phyloP scores from a whole-genome alignment of 1,139 yeast species.

The Candida tropicalis region DNA sequence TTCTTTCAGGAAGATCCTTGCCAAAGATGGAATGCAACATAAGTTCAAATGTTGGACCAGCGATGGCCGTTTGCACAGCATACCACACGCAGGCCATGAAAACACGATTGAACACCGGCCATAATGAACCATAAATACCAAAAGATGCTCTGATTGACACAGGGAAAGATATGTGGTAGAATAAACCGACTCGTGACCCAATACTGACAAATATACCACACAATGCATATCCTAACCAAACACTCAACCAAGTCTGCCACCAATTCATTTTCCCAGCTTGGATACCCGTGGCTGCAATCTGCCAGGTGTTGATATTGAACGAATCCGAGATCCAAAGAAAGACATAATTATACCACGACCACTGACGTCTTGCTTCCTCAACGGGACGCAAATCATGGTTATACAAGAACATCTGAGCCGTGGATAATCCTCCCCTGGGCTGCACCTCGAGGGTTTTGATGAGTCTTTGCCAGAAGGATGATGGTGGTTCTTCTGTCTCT shows the following conservation, averaged over 20 bases:
- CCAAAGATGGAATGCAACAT: constrained; percentile 73
- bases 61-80: constrained; percentile 80
- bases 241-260: constrained; percentile 90
- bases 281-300: constrained; percentile 81
- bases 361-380: constrained; percentile 63
- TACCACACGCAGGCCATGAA: constrained; percentile 87
- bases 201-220: constrained; percentile 64
- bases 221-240: constrained; percentile 70
- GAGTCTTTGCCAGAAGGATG: constrained; percentile 13
- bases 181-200: constrained; percentile 71
- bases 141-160: constrained; percentile 72
- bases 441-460: constrained; percentile 16
- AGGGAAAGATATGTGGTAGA: constrained; percentile 78
- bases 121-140: constrained; percentile 76
- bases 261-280: constrained; percentile 72
- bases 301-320: constrained; percentile 88
- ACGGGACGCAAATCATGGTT: constrained; percentile 81
- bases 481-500: no score
- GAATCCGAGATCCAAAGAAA: constrained; percentile 88
- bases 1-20: constrained; percentile 47
- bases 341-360: constrained; percentile 82
- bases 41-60: constrained; percentile 78
- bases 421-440: constrained; percentile 34
- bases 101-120: constrained; percentile 81
- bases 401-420: constrained; percentile 60